These are phyloP conservation scores for Wickerhamomyces xylosicus DNA, from an alignment of 805 yeast genomes.

Conservation along the genomic window DNA sequence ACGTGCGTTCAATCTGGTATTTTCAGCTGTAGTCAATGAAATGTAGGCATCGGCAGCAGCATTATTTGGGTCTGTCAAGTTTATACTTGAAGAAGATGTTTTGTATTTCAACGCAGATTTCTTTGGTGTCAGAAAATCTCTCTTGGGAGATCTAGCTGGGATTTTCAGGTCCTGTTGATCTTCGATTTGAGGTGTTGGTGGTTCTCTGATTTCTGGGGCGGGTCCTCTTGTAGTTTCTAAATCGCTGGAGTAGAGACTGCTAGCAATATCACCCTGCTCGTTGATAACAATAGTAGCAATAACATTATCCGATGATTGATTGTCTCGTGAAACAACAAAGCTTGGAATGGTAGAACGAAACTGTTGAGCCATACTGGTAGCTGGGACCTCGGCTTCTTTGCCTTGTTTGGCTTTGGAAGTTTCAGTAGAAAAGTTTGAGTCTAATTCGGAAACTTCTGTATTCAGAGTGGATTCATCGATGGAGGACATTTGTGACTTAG, in stretches of 20 bases:
- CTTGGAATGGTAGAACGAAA: conserved; percentile 30
- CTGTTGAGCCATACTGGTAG: conserved; percentile 32
- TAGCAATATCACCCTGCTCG: conserved; percentile 1
- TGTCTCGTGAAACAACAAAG: conserved; percentile 5
- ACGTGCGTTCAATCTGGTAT: conserved; percentile 63
- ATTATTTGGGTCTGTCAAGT: conserved; percentile 8
- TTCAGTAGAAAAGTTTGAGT: not conserved
- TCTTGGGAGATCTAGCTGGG: conserved; percentile 25
- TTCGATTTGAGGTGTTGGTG: not conserved
- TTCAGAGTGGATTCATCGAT: conserved; percentile 13
- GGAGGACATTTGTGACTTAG: conserved; percentile 14
- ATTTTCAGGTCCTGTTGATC: conserved; percentile 10
- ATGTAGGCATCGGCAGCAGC: conserved; percentile 57
- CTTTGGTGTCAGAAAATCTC: conserved; percentile 27
- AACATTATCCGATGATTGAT: not conserved
- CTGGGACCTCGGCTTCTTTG: not conserved
- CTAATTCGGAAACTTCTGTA: conserved; percentile 12
- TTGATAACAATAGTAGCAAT: conserved; percentile 1
- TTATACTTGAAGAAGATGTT: conserved; percentile 15
- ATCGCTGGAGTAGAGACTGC: conserved; percentile 9
- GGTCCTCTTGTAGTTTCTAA: not conserved
- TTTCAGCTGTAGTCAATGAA: conserved; percentile 68
- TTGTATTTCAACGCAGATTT: conserved; percentile 30
- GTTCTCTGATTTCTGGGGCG: not conserved
- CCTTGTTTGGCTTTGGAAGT: conserved; percentile 5